Conservation (phyloP, 2,329 filamentous ascomycete species). For the Cordyceps fumosorosea region DNA sequence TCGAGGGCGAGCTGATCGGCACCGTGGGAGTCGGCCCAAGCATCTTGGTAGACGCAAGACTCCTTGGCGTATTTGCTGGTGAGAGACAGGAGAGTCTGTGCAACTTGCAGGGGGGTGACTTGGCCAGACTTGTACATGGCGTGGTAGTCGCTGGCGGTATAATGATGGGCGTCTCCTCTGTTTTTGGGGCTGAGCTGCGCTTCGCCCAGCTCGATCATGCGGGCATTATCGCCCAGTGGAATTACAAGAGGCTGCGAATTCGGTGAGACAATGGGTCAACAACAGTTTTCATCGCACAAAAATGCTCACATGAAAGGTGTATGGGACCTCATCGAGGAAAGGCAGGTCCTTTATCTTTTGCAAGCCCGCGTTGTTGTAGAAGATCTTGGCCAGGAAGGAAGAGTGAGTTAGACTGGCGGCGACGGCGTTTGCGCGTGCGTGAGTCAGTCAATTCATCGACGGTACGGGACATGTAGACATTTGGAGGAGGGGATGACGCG, state of each 20-base stretch:
- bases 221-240: slow-evolving; percentile 35
- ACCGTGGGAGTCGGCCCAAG: slow-evolving; percentile 63
- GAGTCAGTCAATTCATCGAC: background rate
- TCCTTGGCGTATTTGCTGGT: slow-evolving; percentile 53
- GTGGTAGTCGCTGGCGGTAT: slow-evolving; percentile 71
- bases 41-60: slow-evolving; percentile 57
- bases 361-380: slow-evolving; percentile 65
- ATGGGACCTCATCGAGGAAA: slow-evolving; percentile 37
- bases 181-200: slow-evolving; percentile 36
- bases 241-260: slow-evolving; percentile 47
- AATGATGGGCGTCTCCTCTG: slow-evolving; percentile 46
- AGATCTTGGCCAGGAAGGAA: slow-evolving; percentile 52
- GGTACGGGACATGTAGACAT: background rate
- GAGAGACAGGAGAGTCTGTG: slow-evolving; percentile 63
- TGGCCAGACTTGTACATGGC: slow-evolving; percentile 63
- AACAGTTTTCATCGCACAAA: background rate
- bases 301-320: slow-evolving; percentile 41
- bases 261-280: background rate
- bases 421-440: too few species aligned
- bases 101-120: slow-evolving; percentile 66
- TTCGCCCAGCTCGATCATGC: slow-evolving; percentile 34
- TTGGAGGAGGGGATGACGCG: background rate
- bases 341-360: slow-evolving; percentile 39
- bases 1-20: slow-evolving; percentile 51
- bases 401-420: slow-evolving; percentile 51